These are phyloP conservation scores for Sambucus nigra DNA, from an alignment of 129 eudicot genomes.

Conservation along the genomic window DNA sequence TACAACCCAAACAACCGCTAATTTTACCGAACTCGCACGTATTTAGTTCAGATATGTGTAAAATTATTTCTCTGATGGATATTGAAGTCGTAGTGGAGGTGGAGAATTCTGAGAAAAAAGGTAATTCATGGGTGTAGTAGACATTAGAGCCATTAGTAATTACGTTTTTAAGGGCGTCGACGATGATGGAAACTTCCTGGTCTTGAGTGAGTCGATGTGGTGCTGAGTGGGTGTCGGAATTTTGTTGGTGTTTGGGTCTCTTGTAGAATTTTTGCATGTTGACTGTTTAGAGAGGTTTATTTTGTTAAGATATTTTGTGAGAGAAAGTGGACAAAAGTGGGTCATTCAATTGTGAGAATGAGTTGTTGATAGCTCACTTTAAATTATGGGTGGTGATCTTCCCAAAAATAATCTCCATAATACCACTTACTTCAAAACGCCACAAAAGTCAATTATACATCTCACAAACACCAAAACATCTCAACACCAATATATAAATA, in stretches of 20 bases:
- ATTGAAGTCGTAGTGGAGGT: background rate
- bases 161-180: conserved; percentile 21
- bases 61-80: background rate
- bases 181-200: conserved; percentile 24
- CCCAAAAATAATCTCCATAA: too few relatives aligned
- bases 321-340: background rate
- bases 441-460: too few relatives aligned
- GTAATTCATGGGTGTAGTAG: conserved; percentile 3
- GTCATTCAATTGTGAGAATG: too few relatives aligned
- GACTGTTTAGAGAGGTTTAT: background rate
- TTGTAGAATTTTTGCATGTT: background rate
- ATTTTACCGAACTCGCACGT: conserved; percentile 21
- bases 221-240: background rate
- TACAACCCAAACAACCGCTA: conserved; percentile 34
- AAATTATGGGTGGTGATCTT: too few relatives aligned
- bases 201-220: conserved; percentile 11
- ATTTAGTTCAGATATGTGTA: conserved; percentile 12
- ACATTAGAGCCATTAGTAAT: conserved; percentile 10
- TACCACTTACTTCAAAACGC: too few relatives aligned
- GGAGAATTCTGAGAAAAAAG: background rate
- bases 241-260: background rate
- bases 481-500: too few relatives aligned
- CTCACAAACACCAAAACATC: too few relatives aligned
- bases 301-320: background rate
- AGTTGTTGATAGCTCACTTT: too few relatives aligned